phyloP scores from a whole-genome alignment of 2,329 filamentous ascomycete genomes.

The Microascus cirrosus region DNA sequence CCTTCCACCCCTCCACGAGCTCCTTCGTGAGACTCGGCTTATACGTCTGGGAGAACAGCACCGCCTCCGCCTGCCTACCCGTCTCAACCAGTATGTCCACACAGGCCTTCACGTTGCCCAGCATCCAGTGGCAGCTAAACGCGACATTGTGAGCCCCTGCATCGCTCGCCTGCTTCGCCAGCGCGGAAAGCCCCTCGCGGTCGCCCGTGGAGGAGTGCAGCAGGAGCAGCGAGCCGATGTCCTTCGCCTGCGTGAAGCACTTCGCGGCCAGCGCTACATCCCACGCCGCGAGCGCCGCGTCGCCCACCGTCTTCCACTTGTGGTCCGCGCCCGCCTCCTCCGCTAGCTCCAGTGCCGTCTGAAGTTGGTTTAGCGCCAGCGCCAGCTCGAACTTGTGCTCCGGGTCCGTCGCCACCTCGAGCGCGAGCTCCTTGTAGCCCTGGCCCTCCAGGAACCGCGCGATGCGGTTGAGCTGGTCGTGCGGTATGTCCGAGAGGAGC shows the following conservation, averaged over 20 bases:
- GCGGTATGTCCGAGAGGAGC: slow-evolving; percentile 70
- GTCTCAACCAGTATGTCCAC: slow-evolving; percentile 71
- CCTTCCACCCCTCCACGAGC: slow-evolving; percentile 72
- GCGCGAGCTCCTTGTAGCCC: slow-evolving; percentile 88
- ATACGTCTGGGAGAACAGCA: slow-evolving; percentile 90
- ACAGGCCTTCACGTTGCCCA: slow-evolving; percentile 73
- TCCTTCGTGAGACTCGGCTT: slow-evolving; percentile 65
- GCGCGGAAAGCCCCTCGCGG: slow-evolving; percentile 56
- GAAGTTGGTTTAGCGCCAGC: slow-evolving; percentile 68
- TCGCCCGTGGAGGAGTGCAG: slow-evolving; percentile 81
- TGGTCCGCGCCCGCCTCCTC: slow-evolving; percentile 79
- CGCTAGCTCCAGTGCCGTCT: slow-evolving; percentile 77
- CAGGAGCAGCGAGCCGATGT: slow-evolving; percentile 79
- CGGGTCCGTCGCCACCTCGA: slow-evolving; percentile 86
- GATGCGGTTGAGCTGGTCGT: slow-evolving; percentile 96
- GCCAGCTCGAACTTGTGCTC: slow-evolving; percentile 97
- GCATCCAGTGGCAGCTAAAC: slow-evolving; percentile 81
- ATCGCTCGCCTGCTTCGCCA: slow-evolving; percentile 65
- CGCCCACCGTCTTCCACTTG: slow-evolving; percentile 97
- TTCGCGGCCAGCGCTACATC: slow-evolving; percentile 80
- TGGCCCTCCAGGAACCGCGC: slow-evolving; percentile 95
- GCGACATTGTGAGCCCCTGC: slow-evolving; percentile 83
- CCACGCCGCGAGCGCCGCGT: slow-evolving; percentile 79
- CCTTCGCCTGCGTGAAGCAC: slow-evolving; percentile 84
- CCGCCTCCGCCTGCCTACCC: slow-evolving; percentile 71